Evolutionary conservation across 257 asterid genomes (phyloP).

Genomic region (Nicotiana sylvestris): DNA sequence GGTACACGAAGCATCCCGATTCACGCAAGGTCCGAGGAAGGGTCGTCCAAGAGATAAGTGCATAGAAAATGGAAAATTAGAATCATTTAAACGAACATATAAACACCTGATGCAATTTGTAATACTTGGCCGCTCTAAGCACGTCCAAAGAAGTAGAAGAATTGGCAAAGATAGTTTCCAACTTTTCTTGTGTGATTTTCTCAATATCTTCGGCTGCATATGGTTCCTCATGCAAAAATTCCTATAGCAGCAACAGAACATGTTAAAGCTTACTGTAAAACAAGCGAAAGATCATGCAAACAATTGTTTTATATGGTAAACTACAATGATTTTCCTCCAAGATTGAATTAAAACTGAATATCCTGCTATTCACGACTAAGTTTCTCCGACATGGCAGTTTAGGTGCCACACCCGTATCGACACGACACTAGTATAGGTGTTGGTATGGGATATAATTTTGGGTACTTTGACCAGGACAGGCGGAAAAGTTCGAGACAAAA

Average conservation of each 20-base stretch:
- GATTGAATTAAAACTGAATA: no score
- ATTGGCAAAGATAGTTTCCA: constrained; percentile 50
- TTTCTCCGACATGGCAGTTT: no score
- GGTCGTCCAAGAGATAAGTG: background rate
- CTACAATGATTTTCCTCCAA: background rate
- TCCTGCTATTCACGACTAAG: no score
- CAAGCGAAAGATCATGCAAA: background rate
- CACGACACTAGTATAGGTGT: no score
- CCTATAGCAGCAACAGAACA: constrained; percentile 30
- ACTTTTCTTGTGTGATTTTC: constrained; percentile 49
- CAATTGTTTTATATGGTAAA: background rate
- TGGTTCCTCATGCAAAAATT: constrained; percentile 67
- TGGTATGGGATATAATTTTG: no score
- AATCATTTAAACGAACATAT: background rate
- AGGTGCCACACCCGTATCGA: no score
- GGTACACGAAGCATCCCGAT: no score
- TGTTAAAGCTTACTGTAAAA: background rate
- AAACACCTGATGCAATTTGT: constrained; percentile 78
- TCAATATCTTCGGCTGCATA: constrained; percentile 66
- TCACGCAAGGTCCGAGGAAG: no score
- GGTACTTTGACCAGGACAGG: no score
- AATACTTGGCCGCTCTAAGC: constrained; percentile 66
- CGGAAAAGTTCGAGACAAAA: no score
- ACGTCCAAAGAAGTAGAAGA: constrained; percentile 89
- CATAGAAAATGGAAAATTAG: background rate